Base-by-base conservation (phyloP, 2,329 filamentous ascomycete species). In the Sphaerulina vaccinii region DNA sequence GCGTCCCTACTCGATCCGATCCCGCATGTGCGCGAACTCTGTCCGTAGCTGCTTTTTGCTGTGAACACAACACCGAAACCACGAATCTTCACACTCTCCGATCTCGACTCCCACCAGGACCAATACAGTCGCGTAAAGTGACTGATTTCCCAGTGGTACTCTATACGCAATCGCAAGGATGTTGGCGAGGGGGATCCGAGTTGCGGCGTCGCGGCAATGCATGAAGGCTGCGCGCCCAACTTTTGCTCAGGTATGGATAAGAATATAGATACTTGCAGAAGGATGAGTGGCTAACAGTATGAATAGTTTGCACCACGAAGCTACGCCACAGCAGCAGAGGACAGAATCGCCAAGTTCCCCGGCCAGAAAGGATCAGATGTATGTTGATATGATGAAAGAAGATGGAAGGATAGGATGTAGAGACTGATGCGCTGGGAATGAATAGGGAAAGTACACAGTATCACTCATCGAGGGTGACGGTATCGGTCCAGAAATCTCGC, bases 381-480 rank as follows among this genome's bases (percentile, higher is more conserved):
- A 84, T 73, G 87, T 65, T 42, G 47, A 49, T 5, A 19, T 39
- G 13, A 11, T 21, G 7, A 2, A 15, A 13, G 15, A 13, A 10
- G 41, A 21, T 35, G 7, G 50, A 27, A 22, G 21, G 13, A 23
- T 22, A 50, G 15, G 27, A 15, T 18, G 18, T 18, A 44, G 22
- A 49, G n/a, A 29, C 15, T 55, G 19, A 53, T 52, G 22, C 33
- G 45, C 29, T 27, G 43, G 51, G 16, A 43, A 53, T 46, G 47
- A 38, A 50, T 19, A 95, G 90, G 93, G 93, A 70, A 93, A 93
- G 75, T 99, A 87, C 82, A 88, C 88, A 52, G 93, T 99, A 69
- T 92, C 89, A 66, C 80, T 99, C 76, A 99, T 99, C 63, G 95
- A 99, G 82, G 93, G 95, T 76, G 95, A 99, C 70, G 93, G 93